A percentile compares a stretch with the other conserved stretches of the same genome.
Conservation (phyloP, 2,329 filamentous ascomycete genomes). For the Pseudopyrenochaeta lycopersici region DNA sequence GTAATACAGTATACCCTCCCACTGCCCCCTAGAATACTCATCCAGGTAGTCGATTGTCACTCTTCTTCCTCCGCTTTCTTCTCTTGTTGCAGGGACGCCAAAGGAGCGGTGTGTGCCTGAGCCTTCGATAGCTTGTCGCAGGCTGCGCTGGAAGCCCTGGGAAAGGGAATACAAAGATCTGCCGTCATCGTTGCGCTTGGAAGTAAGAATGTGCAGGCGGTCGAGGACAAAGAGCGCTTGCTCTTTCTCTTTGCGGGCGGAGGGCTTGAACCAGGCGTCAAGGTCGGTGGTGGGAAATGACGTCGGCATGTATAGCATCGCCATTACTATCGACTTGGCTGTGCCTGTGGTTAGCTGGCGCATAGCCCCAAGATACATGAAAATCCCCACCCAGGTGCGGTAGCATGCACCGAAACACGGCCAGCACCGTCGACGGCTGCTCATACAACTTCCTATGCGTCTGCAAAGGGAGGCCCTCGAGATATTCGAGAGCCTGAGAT, state of each 20-base stretch:
- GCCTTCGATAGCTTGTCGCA: constrained; percentile 87
- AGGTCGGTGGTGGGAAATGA: constrained; percentile 83
- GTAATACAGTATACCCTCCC: constrained; percentile 96
- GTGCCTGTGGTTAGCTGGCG: constrained; percentile 12
- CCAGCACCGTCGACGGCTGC: constrained; percentile 93
- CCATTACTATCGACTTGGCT: constrained; percentile 97
- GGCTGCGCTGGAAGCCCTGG: constrained; percentile 81
- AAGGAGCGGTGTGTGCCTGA: constrained; percentile 88
- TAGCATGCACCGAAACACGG: constrained; percentile 96
- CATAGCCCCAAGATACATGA: neutral
- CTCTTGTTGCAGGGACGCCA: constrained; percentile 78
- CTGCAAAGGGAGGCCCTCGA: constrained; percentile 88
- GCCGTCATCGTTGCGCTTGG: constrained; percentile 63
- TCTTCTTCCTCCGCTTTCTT: constrained; percentile 67
- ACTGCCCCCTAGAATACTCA: constrained; percentile 84
- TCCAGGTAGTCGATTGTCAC: constrained; percentile 80
- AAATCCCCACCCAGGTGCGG: constrained; percentile 76
- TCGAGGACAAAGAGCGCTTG: constrained; percentile 83
- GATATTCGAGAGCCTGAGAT: constrained; percentile 80
- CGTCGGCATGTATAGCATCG: constrained; percentile 86
- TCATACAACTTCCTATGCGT: constrained; percentile 93
- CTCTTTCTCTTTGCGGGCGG: constrained; percentile 77
- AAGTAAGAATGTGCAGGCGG: constrained; percentile 83
- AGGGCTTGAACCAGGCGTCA: constrained; percentile 83
- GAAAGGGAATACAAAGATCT: constrained; percentile 79